Percentiles rank a stretch among this genome's conserved stretches.
phyloP scores from a whole-genome alignment of 2,329 filamentous ascomycete species.

The Talaromyces sp. region DNA sequence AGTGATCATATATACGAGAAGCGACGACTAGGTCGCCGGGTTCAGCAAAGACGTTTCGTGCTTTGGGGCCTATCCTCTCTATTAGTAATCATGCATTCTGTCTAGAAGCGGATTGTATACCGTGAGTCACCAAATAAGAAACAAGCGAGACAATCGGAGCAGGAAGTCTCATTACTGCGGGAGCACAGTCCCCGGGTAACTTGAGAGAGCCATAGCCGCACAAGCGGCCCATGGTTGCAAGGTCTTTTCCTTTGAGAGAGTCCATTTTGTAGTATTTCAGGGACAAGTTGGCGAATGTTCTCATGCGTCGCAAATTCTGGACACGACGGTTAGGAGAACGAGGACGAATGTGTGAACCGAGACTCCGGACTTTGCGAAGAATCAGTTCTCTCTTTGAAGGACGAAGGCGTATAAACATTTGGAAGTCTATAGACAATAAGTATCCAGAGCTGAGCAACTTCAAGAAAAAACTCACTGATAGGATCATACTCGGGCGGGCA shows the following conservation, averaged over 20 bases:
- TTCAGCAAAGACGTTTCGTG: constrained; percentile 34
- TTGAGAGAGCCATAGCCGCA: constrained; percentile 42
- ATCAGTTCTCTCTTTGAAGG: constrained; percentile 23
- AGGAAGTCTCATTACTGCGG: constrained; percentile 39
- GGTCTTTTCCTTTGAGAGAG: constrained; percentile 33
- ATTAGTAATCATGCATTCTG: background rate
- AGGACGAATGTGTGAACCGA: constrained; percentile 34
- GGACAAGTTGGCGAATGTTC: constrained; percentile 36
- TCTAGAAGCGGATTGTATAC: constrained; percentile 25
- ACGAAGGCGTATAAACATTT: constrained; percentile 7
- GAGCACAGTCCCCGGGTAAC: constrained; percentile 37
- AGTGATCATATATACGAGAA: constrained; percentile 38
- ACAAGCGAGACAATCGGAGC: constrained; percentile 44
- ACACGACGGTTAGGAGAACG: constrained; percentile 20
- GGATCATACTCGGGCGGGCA: constrained; percentile 17
- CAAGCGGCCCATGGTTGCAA: constrained; percentile 43
- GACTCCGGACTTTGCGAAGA: constrained; percentile 32
- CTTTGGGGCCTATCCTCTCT: constrained; percentile 24
- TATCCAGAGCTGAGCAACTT: background rate
- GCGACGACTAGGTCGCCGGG: constrained; percentile 35
- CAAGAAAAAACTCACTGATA: constrained; percentile 14
- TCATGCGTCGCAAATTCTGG: constrained; percentile 36
- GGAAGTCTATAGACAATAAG: constrained; percentile 6
- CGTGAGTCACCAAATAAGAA: constrained; percentile 34
- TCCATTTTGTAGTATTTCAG: constrained; percentile 29